Evolutionary conservation across 192 early-diverging fungal species (phyloP).

Genomic region (Dissophora globulifera): DNA sequence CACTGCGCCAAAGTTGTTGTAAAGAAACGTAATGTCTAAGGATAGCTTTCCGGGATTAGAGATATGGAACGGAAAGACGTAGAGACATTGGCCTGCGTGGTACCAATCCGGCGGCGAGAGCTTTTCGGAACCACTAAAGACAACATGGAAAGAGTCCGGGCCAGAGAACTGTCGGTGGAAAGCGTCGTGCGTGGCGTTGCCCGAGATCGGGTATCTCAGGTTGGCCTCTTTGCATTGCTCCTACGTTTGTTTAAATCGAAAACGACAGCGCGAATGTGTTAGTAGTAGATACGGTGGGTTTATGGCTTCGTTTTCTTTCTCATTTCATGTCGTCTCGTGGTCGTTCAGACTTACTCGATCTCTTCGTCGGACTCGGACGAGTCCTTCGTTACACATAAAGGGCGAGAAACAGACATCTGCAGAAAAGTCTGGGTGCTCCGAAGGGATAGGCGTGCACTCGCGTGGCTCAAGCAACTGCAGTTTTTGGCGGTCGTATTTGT

Average conservation of each 20-base stretch:
- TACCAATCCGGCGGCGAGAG: slow-evolving; percentile 43
- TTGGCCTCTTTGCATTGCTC: slow-evolving; percentile 15
- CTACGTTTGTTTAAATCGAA: not conserved
- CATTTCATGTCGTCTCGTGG: not conserved
- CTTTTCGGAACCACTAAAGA: slow-evolving; percentile 40
- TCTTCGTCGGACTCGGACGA: slow-evolving; percentile 29
- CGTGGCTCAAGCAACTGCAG: slow-evolving; percentile 24
- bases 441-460: slow-evolving; percentile 26
- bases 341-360: slow-evolving; percentile 27
- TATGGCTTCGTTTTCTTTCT: too few species aligned
- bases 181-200: slow-evolving; percentile 34
- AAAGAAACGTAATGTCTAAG: slow-evolving; percentile 34
- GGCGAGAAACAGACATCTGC: slow-evolving; percentile 43
- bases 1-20: slow-evolving; percentile 35
- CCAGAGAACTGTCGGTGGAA: slow-evolving; percentile 48
- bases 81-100: slow-evolving; percentile 33
- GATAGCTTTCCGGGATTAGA: slow-evolving; percentile 41
- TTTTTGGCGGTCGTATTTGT: slow-evolving; percentile 44
- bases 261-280: not conserved
- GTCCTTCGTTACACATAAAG: slow-evolving; percentile 37
- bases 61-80: slow-evolving; percentile 47
- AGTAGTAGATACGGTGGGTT: too few species aligned
- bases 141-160: slow-evolving; percentile 42
- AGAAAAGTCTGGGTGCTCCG: slow-evolving; percentile 43
- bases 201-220: slow-evolving; percentile 22